A percentile compares a stretch with the other conserved stretches of the same genome.
phyloP scores from a whole-genome alignment of 1,284 basidiomycete species.

The Rhodotorula sp. region DNA sequence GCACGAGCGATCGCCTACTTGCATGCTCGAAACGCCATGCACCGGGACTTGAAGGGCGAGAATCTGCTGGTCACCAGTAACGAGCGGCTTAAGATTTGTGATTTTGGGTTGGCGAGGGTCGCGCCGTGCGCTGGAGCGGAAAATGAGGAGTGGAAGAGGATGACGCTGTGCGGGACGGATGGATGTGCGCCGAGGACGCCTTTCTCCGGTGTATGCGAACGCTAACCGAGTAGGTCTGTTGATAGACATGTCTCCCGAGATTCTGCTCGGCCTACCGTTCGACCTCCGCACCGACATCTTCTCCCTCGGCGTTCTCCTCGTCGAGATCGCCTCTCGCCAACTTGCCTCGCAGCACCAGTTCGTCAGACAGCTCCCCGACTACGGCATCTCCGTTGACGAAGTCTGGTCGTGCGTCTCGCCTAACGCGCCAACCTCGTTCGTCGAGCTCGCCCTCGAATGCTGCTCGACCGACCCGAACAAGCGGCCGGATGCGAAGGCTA shows the following conservation, averaged over 20 bases:
- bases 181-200: slow-evolving; percentile 58
- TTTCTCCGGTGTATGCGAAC: background rate
- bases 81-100: slow-evolving; percentile 90
- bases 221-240: too few relatives aligned
- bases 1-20: slow-evolving; percentile 93
- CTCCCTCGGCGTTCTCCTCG: slow-evolving; percentile 75
- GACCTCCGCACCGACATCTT: slow-evolving; percentile 77
- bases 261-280: slow-evolving; percentile 84
- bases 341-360: slow-evolving; percentile 78
- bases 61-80: slow-evolving; percentile 93
- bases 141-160: slow-evolving; percentile 75
- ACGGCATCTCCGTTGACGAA: slow-evolving; percentile 74
- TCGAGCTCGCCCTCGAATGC: slow-evolving; percentile 76
- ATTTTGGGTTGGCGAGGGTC: slow-evolving; percentile 78
- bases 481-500: slow-evolving; percentile 72
- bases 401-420: slow-evolving; percentile 65
- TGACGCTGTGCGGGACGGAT: slow-evolving; percentile 89
- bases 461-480: slow-evolving; percentile 63
- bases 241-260: slow-evolving; percentile 68
- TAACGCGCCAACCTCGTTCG: slow-evolving; percentile 75
- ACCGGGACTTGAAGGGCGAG: slow-evolving; percentile 88
- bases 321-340: slow-evolving; percentile 81
- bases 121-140: slow-evolving; percentile 69
- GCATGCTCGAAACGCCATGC: slow-evolving; percentile 76
- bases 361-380: slow-evolving; percentile 71